phyloP scores from a whole-genome alignment of 1,139 yeast genomes.

The Hansenula anomala region DNA sequence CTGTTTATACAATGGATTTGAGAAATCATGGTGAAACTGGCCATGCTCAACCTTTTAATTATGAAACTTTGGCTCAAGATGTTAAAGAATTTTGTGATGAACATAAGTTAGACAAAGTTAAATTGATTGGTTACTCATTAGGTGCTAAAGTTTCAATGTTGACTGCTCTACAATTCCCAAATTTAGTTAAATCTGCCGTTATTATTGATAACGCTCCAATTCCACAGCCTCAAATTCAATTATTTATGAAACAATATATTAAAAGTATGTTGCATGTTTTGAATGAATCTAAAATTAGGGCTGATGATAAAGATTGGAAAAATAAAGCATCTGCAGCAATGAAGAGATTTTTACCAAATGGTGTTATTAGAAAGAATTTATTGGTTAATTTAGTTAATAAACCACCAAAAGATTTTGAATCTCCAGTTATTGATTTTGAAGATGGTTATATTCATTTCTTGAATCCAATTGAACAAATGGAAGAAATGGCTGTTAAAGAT shows the following conservation, averaged over 20 bases:
- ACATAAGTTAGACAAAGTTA: constrained; percentile 25
- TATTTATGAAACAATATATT: constrained; percentile 21
- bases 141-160: constrained; percentile 53
- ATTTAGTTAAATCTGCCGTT: constrained; percentile 34
- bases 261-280: constrained; percentile 23
- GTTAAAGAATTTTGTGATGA: constrained; percentile 30
- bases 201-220: constrained; percentile 48
- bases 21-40: constrained; percentile 46
- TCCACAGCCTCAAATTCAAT: constrained; percentile 23
- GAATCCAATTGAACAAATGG: constrained; percentile 21
- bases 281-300: constrained; percentile 20
- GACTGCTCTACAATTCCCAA: constrained; percentile 36
- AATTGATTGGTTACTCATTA: constrained; percentile 47
- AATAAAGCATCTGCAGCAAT: constrained; percentile 24
- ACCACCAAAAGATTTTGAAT: constrained; percentile 17
- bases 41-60: constrained; percentile 39
- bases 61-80: constrained; percentile 38
- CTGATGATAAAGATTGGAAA: constrained; percentile 29
- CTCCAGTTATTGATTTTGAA: constrained; percentile 21
- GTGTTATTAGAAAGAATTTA: constrained; percentile 27
- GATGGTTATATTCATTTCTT: constrained; percentile 38
- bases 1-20: constrained; percentile 40
- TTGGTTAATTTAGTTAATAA: constrained; percentile 22
- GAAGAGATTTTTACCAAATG: constrained; percentile 24
- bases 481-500: constrained; percentile 23